Conservation (phyloP, 495 filamentous ascomycete species). For the Pseudoneurospora amorphoporcata region DNA sequence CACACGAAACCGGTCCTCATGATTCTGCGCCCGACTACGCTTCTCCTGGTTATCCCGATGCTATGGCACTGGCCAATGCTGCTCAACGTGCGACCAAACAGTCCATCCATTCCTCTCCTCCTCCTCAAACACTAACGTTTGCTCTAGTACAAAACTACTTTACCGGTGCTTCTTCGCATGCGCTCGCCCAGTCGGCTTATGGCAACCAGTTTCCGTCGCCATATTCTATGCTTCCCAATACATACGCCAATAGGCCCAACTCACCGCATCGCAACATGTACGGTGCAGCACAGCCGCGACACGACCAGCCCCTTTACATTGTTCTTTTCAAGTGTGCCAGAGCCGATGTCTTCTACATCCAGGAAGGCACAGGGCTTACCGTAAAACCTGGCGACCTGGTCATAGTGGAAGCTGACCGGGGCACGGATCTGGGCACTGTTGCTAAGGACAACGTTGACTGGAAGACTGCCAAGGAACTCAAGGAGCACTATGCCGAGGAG, state of each 20-base stretch:
- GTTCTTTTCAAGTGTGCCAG: constrained; percentile 93
- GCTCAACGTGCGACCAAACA: background rate
- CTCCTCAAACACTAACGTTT: constrained; percentile 14
- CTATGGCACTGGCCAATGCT: background rate
- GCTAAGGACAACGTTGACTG: constrained; percentile 72
- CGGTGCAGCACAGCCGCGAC: constrained; percentile 54
- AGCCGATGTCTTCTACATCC: constrained; percentile 92
- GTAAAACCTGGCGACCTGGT: constrained; percentile 87
- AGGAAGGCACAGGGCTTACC: constrained; percentile 85
- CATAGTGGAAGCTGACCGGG: constrained; percentile 94
- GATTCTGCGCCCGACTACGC: constrained; percentile 19
- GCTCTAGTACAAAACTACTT: constrained; percentile 40
- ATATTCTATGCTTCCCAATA: constrained; percentile 37
- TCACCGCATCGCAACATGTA: constrained; percentile 52
- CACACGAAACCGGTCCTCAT: constrained; percentile 32
- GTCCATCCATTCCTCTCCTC: background rate
- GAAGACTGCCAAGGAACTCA: constrained; percentile 73
- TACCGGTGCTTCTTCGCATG: constrained; percentile 30
- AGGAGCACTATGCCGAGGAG: constrained; percentile 81
- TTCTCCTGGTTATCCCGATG: background rate
- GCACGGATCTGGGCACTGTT: constrained; percentile 92
- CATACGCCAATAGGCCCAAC: constrained; percentile 44
- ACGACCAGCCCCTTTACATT: constrained; percentile 78
- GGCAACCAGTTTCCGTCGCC: constrained; percentile 28
- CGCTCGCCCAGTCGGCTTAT: constrained; percentile 28